These are phyloP conservation scores for Selaginella tamariscina DNA, from an alignment of 75 land plant genomes.

Conservation along the genomic window DNA sequence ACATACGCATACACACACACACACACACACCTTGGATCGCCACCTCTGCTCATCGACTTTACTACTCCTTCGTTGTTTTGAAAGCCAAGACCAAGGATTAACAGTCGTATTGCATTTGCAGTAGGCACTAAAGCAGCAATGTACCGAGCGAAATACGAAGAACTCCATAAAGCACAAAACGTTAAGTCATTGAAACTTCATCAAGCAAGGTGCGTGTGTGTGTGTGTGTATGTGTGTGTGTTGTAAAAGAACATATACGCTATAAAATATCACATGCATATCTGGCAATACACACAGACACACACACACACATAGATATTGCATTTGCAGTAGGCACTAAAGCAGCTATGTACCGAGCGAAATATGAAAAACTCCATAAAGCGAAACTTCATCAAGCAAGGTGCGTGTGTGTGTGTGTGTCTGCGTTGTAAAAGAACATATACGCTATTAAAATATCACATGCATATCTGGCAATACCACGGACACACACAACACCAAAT, in stretches of 20 bases:
- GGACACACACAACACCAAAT: neutral
- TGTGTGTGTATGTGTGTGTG: neutral
- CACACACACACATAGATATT: slow-evolving; percentile 43
- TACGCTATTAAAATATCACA: neutral
- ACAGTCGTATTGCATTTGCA: slow-evolving; percentile 50
- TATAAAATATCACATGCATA: too few relatives aligned
- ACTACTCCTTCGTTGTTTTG: slow-evolving; percentile 58
- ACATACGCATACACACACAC: neutral
- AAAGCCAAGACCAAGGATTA: slow-evolving; percentile 47
- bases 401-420: too few relatives aligned
- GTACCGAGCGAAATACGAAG: too few relatives aligned
- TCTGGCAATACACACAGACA: too few relatives aligned
- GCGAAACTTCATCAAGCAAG: neutral
- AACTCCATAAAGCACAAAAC: too few relatives aligned
- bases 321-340: slow-evolving; percentile 65
- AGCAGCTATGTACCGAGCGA: too few relatives aligned
- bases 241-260: too few relatives aligned
- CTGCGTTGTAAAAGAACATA: neutral
- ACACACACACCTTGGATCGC: slow-evolving; percentile 49
- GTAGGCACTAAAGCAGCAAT: too few relatives aligned
- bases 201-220: neutral
- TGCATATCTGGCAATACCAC: neutral
- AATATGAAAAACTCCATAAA: too few relatives aligned
- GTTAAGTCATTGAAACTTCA: neutral
- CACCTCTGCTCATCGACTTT: slow-evolving; percentile 65